Conservation (phyloP, 768 basidiomycete species). For the Lactarius hengduanensis region DNA sequence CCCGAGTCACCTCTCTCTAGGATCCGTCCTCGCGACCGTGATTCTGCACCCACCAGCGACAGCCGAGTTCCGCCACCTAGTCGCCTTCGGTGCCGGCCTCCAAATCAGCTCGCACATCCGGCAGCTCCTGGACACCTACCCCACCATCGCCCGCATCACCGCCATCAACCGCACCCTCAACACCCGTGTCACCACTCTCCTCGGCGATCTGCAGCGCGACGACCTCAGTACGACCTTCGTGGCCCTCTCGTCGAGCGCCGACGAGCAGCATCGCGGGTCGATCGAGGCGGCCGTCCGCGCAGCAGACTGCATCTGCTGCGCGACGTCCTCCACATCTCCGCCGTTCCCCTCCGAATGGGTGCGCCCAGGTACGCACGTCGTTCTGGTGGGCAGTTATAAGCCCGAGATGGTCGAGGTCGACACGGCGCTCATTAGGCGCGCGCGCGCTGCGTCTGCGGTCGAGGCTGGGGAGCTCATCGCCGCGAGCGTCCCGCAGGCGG, state of each 20-base stretch:
- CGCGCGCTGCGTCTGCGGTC: conserved; percentile 57
- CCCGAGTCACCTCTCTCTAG: conserved; percentile 38
- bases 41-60: conserved; percentile 44
- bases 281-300: conserved; percentile 38
- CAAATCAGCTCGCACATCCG: conserved; percentile 67
- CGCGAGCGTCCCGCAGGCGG: conserved; percentile 40
- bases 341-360: conserved; percentile 71
- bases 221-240: conserved; percentile 33
- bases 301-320: conserved; percentile 68
- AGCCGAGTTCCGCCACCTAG: conserved; percentile 42
- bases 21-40: conserved; percentile 64
- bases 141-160: conserved; percentile 51
- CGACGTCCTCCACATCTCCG: conserved; percentile 67
- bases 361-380: conserved; percentile 59
- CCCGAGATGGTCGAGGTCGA: conserved; percentile 81
- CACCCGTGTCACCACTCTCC: conserved; percentile 45
- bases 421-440: conserved; percentile 51
- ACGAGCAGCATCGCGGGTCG: conserved; percentile 10
- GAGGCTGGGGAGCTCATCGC: conserved; percentile 85
- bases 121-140: conserved; percentile 57
- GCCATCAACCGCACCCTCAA: conserved; percentile 63
- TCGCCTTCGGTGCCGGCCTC: conserved; percentile 72
- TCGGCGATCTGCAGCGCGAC: conserved; percentile 32
- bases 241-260: conserved; percentile 11
- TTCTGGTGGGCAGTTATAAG: conserved; percentile 83